Evolutionary conservation across 176 grass and related monocot genomes (phyloP).

Genomic region (Avena atlantica): DNA sequence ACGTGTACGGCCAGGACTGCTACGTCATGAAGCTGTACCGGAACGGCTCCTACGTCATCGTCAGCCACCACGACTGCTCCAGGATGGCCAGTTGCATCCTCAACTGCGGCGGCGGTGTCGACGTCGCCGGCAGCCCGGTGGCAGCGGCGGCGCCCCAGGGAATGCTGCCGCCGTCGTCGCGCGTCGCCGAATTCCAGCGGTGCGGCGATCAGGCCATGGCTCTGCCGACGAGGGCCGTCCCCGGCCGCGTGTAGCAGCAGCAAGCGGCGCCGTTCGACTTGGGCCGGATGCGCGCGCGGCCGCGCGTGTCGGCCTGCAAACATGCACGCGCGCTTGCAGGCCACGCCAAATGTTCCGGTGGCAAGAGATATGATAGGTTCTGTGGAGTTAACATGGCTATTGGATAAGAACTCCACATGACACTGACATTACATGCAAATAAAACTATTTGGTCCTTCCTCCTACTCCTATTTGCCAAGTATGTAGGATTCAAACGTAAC

Average conservation of each 20-base stretch:
- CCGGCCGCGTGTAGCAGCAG: slow-evolving; percentile 10
- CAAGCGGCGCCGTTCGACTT: background rate
- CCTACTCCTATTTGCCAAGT: too few relatives aligned
- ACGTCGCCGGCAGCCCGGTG: background rate
- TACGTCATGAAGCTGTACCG: slow-evolving; percentile 57
- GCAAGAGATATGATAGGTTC: background rate
- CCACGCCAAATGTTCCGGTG: background rate
- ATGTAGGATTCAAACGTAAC: background rate
- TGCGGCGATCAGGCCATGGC: slow-evolving; percentile 30
- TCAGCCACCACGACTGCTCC: slow-evolving; percentile 21
- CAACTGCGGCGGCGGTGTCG: slow-evolving; percentile 34
- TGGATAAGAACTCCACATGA: background rate
- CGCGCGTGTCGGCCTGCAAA: background rate
- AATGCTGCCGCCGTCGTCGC: background rate
- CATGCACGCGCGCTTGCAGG: background rate
- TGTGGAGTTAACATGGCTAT: background rate
- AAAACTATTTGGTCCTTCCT: background rate
- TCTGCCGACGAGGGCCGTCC: background rate
- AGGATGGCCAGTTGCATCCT: slow-evolving; percentile 33
- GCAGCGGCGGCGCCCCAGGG: background rate
- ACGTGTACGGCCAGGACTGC: slow-evolving; percentile 4
- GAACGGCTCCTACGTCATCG: slow-evolving; percentile 46
- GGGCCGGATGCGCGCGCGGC: background rate
- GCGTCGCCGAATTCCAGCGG: slow-evolving; percentile 16
- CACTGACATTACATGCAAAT: background rate